Base-by-base conservation (phyloP, 306 rosid genomes). In the Prunus armeniaca region DNA sequence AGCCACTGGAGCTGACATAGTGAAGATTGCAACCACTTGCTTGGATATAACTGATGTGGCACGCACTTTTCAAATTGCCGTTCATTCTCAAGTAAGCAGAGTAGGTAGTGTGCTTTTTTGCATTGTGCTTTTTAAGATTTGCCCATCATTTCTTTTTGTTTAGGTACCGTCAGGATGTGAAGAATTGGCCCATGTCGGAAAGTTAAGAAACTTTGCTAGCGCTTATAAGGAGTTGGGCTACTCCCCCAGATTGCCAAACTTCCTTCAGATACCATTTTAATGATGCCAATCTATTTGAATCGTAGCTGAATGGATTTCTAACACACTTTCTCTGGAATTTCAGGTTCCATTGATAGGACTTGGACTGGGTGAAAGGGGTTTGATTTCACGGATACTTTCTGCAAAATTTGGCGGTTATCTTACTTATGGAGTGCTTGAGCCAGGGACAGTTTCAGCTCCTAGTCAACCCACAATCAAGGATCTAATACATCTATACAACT, bases 281-380 rank as follows among this genome's bases (percentile, higher is more conserved):
- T 34, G 41, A 34, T 34, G 41, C 41, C 41, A 34, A 34, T 34
- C 9, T 34, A 34, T 34, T 34, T 34, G 41, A 34, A 6, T 34
- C 7, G 41, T 34, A 34, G 8, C 8, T 34, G 41, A 34, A 34
- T 34, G 41, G 41, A 34, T 34, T 34, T 34, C 2, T 34, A 34
- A 34, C 41, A 34, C 8, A 34, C 41, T 34, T 34, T 55, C 51
- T 71, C 32, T 83, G 74, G 65, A 78, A 77, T 64, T 82, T 76
- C 93, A 95, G 99, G 97, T 90, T 81, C 97, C 97, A 61, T 75
- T 86, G 54, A 95, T 95, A 74, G 99, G 89, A 61, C 92, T 95
- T 80, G 99, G 87, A 71, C 92, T 95, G 99, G 91, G 93, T 45
- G 97, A 95, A 56, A 90, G 90, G 86, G 97, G 99, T 71, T 77